These are phyloP conservation scores for Ormosia emarginata DNA, from an alignment of 306 rosid species.

Conservation along the genomic window DNA sequence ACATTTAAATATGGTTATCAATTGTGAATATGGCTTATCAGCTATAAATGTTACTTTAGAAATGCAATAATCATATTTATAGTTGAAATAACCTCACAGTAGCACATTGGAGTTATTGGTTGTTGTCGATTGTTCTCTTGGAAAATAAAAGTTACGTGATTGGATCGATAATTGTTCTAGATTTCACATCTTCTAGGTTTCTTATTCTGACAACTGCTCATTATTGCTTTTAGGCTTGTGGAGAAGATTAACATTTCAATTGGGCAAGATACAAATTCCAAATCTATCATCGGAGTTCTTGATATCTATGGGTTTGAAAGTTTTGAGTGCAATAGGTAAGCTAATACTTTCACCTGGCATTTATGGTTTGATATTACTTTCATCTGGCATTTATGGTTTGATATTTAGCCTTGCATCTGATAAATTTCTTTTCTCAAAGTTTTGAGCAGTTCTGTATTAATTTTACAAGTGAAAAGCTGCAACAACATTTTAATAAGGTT, in stretches of 20 bases:
- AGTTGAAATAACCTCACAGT: background rate
- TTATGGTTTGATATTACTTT: background rate
- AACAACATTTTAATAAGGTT: constrained; percentile 78
- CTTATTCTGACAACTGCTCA: constrained; percentile 20
- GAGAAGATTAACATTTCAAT: constrained; percentile 92
- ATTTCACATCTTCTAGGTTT: constrained; percentile 24
- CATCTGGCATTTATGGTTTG: background rate
- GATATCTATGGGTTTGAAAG: constrained; percentile 84
- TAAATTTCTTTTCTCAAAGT: constrained; percentile 20
- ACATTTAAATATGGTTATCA: background rate
- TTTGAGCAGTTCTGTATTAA: constrained; percentile 79
- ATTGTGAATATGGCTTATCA: constrained; percentile 1
- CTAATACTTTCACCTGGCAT: background rate
- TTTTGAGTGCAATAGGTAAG: constrained; percentile 66
- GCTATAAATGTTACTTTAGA: background rate
- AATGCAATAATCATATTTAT: background rate
- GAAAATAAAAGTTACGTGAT: background rate
- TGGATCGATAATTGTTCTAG: constrained; percentile 2
- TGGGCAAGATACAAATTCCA: constrained; percentile 97
- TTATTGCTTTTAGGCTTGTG: constrained; percentile 68
- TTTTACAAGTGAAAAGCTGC: constrained; percentile 72
- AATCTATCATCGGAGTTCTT: constrained; percentile 93
- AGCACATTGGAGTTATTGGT: background rate
- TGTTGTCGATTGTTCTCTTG: background rate
- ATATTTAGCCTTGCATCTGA: constrained; percentile 16